Evolutionary conservation across 2,329 filamentous ascomycete genomes (phyloP), one percentile per base, ranked within the genome.

Genomic region (Trichoderma simmonsii): DNA sequence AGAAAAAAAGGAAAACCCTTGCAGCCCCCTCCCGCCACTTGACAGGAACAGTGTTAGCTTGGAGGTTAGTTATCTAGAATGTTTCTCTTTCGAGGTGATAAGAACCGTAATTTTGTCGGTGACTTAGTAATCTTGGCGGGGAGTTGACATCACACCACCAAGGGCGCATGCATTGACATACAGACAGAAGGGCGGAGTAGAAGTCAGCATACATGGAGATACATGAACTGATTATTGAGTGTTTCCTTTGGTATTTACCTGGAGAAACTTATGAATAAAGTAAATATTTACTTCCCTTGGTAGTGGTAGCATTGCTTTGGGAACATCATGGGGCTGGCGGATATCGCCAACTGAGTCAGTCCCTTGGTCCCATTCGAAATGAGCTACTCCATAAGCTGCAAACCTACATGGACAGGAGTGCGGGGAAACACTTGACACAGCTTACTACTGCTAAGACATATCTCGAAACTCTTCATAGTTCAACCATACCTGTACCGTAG

Each of bases 21-120:
- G 66, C 54, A 60, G 54, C 64, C 32, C 64, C 34, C 65, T 59
- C 65, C 65, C 65, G 65, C 66, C 66, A 60, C 66, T 57, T 61
- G 32, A 30, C 54, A 69, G 66, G 66, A 69, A 69, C 54, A 30
- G 56, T 15, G 24, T 34, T 60, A 48, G 66, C 39, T 32, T 18
- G 36, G n/a, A 3, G 43, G n/a, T 54, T 54, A 6, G n/a, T 54
- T 54, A 24, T 54, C 48, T 54, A 24, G 48, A 54, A 54, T 54
- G 48, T 54, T 54, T 24, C 48, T 54, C 11, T 54, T 54, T 54
- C n/a, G 11, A 54, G 21, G 48, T 54, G 43, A 51, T 51, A 51
- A 51, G 43, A 51, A 51, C 21, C 48, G n/a, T n/a, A 48, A 11
- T 12, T 24, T 24, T 24, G 21, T 12, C 5, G 48, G n/a, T 24